Conservation (phyloP, 2,329 filamentous ascomycete species). For the Thyridium curvatum region DNA sequence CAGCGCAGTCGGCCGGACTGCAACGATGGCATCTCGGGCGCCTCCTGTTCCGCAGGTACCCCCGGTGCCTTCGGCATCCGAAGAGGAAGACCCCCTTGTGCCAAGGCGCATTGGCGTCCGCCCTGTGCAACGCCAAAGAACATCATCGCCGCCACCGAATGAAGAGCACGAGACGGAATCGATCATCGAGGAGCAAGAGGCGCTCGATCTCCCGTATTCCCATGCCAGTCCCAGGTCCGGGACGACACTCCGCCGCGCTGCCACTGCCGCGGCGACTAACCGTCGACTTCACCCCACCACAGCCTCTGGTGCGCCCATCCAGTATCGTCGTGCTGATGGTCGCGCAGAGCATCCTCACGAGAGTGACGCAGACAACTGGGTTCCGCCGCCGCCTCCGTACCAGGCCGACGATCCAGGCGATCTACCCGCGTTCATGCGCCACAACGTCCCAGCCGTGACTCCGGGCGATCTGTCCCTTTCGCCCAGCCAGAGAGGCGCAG, state of each 20-base stretch:
- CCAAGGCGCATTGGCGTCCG: slow-evolving; percentile 39
- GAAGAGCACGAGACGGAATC: slow-evolving; percentile 39
- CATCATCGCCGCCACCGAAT: slow-evolving; percentile 3
- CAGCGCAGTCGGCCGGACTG: slow-evolving; percentile 40
- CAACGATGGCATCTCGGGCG: slow-evolving; percentile 32
- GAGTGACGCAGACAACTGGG: slow-evolving; percentile 85
- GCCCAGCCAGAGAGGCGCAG: slow-evolving; percentile 1
- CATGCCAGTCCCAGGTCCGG: slow-evolving; percentile 66
- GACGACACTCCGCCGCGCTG: slow-evolving; percentile 64
- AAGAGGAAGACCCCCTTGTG: slow-evolving; percentile 45
- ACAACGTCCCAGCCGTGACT: slow-evolving; percentile 19
- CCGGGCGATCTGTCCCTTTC: slow-evolving; percentile 1
- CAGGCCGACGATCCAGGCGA: slow-evolving; percentile 56
- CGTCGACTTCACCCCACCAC: slow-evolving; percentile 58
- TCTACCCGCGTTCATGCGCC: slow-evolving; percentile 49
- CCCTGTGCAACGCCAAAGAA: slow-evolving; percentile 9
- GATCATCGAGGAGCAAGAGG: slow-evolving; percentile 50
- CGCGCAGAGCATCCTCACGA: slow-evolving; percentile 72
- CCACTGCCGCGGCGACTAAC: slow-evolving; percentile 69
- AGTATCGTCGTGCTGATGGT: slow-evolving; percentile 64
- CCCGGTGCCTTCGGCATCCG: slow-evolving; percentile 12
- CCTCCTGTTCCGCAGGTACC: slow-evolving; percentile 23
- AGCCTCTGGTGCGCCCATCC: slow-evolving; percentile 44
- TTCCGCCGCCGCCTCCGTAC: slow-evolving; percentile 78
- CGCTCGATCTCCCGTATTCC: slow-evolving; percentile 65